These are phyloP conservation scores for Tricholoma bakamatsutake DNA, from an alignment of 768 basidiomycete species.

Conservation along the genomic window DNA sequence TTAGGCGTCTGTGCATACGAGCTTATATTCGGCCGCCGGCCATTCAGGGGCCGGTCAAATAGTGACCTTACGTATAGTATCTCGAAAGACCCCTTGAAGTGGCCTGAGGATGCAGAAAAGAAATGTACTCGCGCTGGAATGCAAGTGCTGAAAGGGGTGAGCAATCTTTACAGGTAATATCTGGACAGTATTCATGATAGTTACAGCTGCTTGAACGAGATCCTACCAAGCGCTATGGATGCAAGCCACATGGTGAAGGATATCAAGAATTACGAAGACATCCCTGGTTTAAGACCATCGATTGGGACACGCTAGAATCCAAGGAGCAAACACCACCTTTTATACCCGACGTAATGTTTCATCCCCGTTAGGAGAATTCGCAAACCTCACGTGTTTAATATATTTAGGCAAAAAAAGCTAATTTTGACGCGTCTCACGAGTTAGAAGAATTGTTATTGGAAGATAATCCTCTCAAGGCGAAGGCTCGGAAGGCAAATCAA, in stretches of 20 bases:
- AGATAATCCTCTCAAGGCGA: conserved; percentile 95
- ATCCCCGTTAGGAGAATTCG: conserved; percentile 2
- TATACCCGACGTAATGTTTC: conserved; percentile 70
- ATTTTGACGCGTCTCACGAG: conserved; percentile 98
- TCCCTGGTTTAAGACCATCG: conserved; percentile 84
- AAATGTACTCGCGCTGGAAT: conserved; percentile 75
- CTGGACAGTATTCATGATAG: conserved; percentile 3
- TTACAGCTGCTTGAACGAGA: conserved; percentile 84
- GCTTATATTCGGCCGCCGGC: conserved; percentile 84
- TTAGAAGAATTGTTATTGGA: conserved; percentile 93
- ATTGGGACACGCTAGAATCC: conserved; percentile 82
- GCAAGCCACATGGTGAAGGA: conserved; percentile 73
- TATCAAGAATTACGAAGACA: conserved; percentile 73
- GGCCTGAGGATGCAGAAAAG: conserved; percentile 85
- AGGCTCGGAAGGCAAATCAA: conserved; percentile 85
- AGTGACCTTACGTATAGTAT: conserved; percentile 91
- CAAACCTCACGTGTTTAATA: neutral
- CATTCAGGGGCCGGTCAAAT: conserved; percentile 92
- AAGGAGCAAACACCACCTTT: conserved; percentile 79
- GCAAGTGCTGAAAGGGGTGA: conserved; percentile 73
- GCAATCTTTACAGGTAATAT: conserved; percentile 23
- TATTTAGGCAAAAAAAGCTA: conserved; percentile 90
- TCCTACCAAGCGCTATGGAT: conserved; percentile 72
- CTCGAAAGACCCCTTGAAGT: conserved; percentile 76
- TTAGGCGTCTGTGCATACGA: conserved; percentile 92